phyloP scores from a whole-genome alignment of 2,329 filamentous ascomycete genomes.

The Diplocarpon mali region DNA sequence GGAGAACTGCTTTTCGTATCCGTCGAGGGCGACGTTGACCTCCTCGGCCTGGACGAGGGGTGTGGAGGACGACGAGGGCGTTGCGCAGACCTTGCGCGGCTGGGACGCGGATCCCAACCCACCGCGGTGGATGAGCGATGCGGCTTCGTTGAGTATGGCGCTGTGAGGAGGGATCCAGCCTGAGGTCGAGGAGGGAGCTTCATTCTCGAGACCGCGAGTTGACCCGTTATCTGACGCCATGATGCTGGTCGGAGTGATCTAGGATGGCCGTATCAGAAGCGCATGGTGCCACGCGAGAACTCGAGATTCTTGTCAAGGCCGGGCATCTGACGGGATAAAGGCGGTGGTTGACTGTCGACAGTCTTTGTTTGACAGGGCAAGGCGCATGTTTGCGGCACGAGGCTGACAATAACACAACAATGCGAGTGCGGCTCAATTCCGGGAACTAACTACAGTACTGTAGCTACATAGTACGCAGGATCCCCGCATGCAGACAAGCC shows the following conservation, averaged over 20 bases:
- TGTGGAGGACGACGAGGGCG: not conserved
- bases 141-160: conserved; percentile 6
- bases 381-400: not conserved
- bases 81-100: not conserved
- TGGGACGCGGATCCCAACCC: conserved; percentile 6
- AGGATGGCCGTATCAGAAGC: not conserved
- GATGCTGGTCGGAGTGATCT: not conserved
- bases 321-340: not conserved
- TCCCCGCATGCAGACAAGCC: not conserved
- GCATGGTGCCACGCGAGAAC: not conserved
- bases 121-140: conserved; percentile 5
- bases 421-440: not conserved
- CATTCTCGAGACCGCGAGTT: too few species aligned
- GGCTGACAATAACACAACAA: conserved; percentile 1
- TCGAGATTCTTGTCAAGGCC: too few species aligned
- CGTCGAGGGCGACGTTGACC: conserved; percentile 16
- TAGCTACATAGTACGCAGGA: too few species aligned
- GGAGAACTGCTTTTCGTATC: conserved; percentile 23
- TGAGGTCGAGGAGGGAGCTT: not conserved
- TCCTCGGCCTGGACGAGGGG: conserved; percentile 9
- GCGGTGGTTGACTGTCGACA: not conserved
- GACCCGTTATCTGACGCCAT: conserved; percentile 8
- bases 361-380: conserved; percentile 4
- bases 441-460: not conserved
- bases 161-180: not conserved